Evolutionary conservation across 257 asterid species (phyloP).

Genomic region (Prunella vulgaris): DNA sequence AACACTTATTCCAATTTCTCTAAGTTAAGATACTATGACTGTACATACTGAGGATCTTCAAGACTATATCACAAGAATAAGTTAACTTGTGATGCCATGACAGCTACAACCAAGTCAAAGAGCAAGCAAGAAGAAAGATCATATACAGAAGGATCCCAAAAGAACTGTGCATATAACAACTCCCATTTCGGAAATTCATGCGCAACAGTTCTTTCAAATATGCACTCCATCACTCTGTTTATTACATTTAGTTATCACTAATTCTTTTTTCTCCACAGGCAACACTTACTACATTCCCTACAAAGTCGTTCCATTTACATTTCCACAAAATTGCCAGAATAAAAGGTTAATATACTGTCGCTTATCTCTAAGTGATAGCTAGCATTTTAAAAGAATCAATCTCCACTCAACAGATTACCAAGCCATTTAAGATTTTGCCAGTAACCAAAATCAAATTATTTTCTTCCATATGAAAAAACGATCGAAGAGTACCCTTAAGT

Average conservation of each 20-base stretch:
- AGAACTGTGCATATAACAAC: too few species aligned
- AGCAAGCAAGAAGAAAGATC: neutral
- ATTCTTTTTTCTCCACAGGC: neutral
- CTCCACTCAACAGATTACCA: neutral
- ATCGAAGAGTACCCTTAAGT: neutral
- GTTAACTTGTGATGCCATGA: neutral
- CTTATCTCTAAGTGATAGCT: conserved; percentile 4
- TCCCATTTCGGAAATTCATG: neutral
- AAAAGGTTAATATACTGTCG: neutral
- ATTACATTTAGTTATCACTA: neutral
- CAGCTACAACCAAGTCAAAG: neutral
- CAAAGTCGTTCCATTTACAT: neutral
- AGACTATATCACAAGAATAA: neutral
- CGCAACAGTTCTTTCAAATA: neutral
- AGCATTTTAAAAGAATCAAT: neutral
- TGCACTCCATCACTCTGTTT: neutral
- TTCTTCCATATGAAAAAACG: neutral
- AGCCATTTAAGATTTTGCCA: neutral
- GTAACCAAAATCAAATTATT: neutral
- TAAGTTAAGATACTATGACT: neutral
- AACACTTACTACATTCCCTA: neutral
- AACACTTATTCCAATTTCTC: conserved; percentile 20
- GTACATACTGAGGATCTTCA: neutral
- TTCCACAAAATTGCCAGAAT: neutral
- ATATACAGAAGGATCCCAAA: neutral